These are phyloP conservation scores for Phytophthora vignae DNA, from an alignment of 352 stramenopile genomes.

Conservation along the genomic window DNA sequence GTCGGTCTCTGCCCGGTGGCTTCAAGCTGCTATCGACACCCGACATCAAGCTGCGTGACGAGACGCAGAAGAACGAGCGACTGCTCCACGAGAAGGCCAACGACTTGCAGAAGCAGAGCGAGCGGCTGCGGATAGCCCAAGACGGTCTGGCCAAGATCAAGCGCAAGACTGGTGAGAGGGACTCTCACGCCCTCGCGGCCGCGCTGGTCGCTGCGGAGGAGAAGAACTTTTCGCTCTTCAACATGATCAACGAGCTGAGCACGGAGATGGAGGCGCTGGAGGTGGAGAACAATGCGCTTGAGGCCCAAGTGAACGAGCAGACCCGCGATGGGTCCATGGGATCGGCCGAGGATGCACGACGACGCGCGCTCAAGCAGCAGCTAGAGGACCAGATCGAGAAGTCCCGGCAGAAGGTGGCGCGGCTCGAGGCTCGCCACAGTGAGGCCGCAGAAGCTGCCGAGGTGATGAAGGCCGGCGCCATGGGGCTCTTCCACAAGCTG, in stretches of 20 bases:
- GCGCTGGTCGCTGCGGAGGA: slow-evolving; percentile 91
- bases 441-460: slow-evolving; percentile 74
- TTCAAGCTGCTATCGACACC: slow-evolving; percentile 75
- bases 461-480: slow-evolving; percentile 73
- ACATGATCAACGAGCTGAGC: slow-evolving; percentile 95
- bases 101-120: slow-evolving; percentile 75
- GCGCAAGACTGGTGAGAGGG: slow-evolving; percentile 86
- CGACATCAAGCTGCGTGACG: slow-evolving; percentile 76
- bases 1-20: slow-evolving; percentile 30
- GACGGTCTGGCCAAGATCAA: slow-evolving; percentile 90
- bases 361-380: slow-evolving; percentile 68
- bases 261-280: slow-evolving; percentile 91
- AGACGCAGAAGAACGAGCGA: slow-evolving; percentile 80
- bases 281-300: slow-evolving; percentile 84
- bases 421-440: slow-evolving; percentile 69
- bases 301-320: slow-evolving; percentile 61
- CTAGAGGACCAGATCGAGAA: slow-evolving; percentile 88
- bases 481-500: slow-evolving; percentile 88
- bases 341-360: slow-evolving; percentile 64
- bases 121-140: slow-evolving; percentile 75
- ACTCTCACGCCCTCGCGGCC: slow-evolving; percentile 86
- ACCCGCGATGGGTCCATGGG: slow-evolving; percentile 51
- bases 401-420: slow-evolving; percentile 77
- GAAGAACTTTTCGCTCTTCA: slow-evolving; percentile 96
- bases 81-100: slow-evolving; percentile 81